Evolutionary conservation across 768 basidiomycete species (phyloP), one percentile per base, ranked within the genome.

Genomic region (Floccularia luteovirens): DNA sequence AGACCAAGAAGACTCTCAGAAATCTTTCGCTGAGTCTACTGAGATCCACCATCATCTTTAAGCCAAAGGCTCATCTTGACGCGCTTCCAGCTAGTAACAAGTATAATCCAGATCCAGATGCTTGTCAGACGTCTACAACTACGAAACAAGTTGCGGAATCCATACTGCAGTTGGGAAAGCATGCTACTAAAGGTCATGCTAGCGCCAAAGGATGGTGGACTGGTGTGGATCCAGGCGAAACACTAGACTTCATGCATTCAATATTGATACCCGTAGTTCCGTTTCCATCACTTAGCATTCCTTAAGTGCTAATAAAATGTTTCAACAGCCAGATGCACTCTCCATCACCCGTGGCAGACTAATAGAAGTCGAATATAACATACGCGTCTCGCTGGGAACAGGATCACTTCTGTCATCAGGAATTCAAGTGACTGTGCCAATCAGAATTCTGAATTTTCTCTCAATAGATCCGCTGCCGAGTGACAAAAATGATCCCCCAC

Each of bases 141-240:
- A 63, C 68, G 38, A 86, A 82, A 55, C 70, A 76, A 45, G 67
- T 92, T 1, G 74, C 79, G 1, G 79, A 80, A 50, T 72, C 75
- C 23, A 64, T 64, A 3, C 67, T 94, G 20, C 76, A 80, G 48
- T 77, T 80, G 54, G 77, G 80, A 4, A 74, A 82, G 36, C 69
- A 70, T 28, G 74, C 73, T 20, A 59, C 76, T 5, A 72, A 74
- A 45, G 84, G 85, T 2, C 72, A 78, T 53, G 85, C 82, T 7
- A 90, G 84, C 30, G 84, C 79, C 17, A 82, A 79, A 50, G 91
- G 90, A 1, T 94, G 89, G 85, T 94, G 91, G 90, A 69, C 77
- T 4, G 92, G 92, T 5, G 78, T 93, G 4, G 60, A 65, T 11
- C 64, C 82, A 2, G 76, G 77, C 1, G 75, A 81, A 45, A 64